phyloP scores from a whole-genome alignment of 2,329 filamentous ascomycete genomes.

The Chaetomium olivaceum region DNA sequence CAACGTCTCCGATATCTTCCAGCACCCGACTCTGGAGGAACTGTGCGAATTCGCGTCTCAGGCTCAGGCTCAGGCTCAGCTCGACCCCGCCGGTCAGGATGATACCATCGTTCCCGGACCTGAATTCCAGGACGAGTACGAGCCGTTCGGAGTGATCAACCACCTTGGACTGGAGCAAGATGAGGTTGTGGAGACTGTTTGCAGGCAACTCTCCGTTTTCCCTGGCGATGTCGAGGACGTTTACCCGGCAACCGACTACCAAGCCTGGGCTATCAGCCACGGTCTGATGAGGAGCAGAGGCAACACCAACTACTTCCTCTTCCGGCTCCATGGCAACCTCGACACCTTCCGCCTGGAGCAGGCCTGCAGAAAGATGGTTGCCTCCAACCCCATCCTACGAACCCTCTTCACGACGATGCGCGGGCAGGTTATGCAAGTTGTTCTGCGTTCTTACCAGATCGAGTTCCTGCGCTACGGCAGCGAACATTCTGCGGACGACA shows the following conservation, averaged over 20 bases:
- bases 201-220: conserved; percentile 18
- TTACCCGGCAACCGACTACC: conserved; percentile 21
- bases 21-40: conserved; percentile 16
- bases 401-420: conserved; percentile 28
- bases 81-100: background rate
- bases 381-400: conserved; percentile 31
- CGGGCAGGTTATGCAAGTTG: conserved; percentile 31
- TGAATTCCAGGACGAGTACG: conserved; percentile 22
- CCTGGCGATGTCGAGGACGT: conserved; percentile 19
- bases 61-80: background rate
- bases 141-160: conserved; percentile 12
- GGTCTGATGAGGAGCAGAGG: conserved; percentile 14
- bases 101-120: background rate
- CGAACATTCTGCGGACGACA: conserved; percentile 21
- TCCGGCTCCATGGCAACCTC: conserved; percentile 28
- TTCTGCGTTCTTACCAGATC: conserved; percentile 25
- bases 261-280: conserved; percentile 19
- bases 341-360: conserved; percentile 29
- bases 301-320: conserved; percentile 33
- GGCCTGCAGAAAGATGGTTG: conserved; percentile 22
- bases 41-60: conserved; percentile 7
- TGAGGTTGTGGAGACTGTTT: conserved; percentile 15
- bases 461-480: conserved; percentile 17
- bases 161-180: conserved; percentile 12
- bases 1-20: conserved; percentile 37